Base-by-base conservation (phyloP, 2,329 filamentous ascomycete species). In the Sclerotinia nivalis region DNA sequence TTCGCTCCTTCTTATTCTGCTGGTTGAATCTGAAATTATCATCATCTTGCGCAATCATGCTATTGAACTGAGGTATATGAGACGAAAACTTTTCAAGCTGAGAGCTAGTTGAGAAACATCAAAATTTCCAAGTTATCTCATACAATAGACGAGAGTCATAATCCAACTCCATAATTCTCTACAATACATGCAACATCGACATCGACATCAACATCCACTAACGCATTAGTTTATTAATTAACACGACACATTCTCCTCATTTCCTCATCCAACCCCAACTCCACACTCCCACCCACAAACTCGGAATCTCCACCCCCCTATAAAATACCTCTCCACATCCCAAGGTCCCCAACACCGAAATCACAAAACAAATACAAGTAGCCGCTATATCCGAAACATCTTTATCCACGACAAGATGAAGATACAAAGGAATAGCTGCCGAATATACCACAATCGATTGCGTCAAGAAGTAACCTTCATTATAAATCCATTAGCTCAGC, bases 371-470 rank as follows among this genome's bases (percentile, higher is more conserved):
- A 68, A 47, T 22, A 22, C 45, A 47, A 15, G 67, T 69, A 15
- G 67, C 47, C 5, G n/a, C 25, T 15, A 45, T 12, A 1, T 9
- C 49, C 4, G 58, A 45, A 20, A 55, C 20, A 65, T 22, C 8
- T 5, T 40, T 28, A 1, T 65, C 22, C 12, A 56, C 18, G 4
- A 56, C 50, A 15, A 76, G 66, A 31, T 70, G 52, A 13, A 70
- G 37, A 55, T 71, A 82, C 4, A 80, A 70, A 66, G 80, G 80
- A 74, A 83, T 81, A 60, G 81, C 81, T 18, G 78, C 77, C 1
- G 79, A 80, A 74, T 83, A 83, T 50, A 82, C 76, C 40, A 83
- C 74, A 62, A 80, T 79, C 9, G 79, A 75, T 72, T 83, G 81
- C 5, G 81, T 72, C 52, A 83, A 77, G 72, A 83, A 83, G 70